Evolutionary conservation across 169 alveolate genomes (phyloP), one percentile per base, ranked within the genome.

Genomic region (Plasmodium relictum): DNA sequence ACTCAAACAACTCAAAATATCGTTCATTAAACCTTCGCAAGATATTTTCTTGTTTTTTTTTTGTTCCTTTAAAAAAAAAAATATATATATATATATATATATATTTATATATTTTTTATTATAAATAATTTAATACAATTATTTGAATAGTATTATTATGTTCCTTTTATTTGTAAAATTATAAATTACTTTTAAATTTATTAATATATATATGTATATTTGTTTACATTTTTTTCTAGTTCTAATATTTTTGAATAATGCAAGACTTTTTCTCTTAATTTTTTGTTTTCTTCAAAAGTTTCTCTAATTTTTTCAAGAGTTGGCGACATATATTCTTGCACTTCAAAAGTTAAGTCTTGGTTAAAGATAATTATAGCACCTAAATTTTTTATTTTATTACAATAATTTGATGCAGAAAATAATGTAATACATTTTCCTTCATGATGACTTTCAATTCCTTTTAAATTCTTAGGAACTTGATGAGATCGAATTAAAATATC

Each of bases 351-450:
- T 59, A 96, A 74, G 58, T 93, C 94, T 63, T 95, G 93, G 44
- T 94, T 92, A 91, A 96, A 96, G 10, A 96, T 89, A 22, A 95
- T 89, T 20, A 91, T 91, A 18, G 97, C 98, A 12, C 98, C 98
- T 59, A 94, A 93, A 85, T 97, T 97, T 48, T 95, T 95, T 12
- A 97, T 94, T 24, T 96, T 95, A 16, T 97, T 97, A 63, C 98
- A 96, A 90, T 97, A 97, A 93, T 97, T 97, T 12, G 98, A 95
- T 9, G 98, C 98, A 76, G 97, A 95, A 88, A 97, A 97, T 16
- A 97, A 78, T 45, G 98, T 96, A 56, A 97, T 95, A 58, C 97
- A 92, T 58, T 95, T 93, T 48, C 98, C 98, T 62, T 95, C 96
- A 88, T 96, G 98, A 44, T 89, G 92, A 44, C 96, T 96, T 66